Evolutionary conservation across 1,284 basidiomycete genomes (phyloP).

Genomic region (Naganishia sp.): DNA sequence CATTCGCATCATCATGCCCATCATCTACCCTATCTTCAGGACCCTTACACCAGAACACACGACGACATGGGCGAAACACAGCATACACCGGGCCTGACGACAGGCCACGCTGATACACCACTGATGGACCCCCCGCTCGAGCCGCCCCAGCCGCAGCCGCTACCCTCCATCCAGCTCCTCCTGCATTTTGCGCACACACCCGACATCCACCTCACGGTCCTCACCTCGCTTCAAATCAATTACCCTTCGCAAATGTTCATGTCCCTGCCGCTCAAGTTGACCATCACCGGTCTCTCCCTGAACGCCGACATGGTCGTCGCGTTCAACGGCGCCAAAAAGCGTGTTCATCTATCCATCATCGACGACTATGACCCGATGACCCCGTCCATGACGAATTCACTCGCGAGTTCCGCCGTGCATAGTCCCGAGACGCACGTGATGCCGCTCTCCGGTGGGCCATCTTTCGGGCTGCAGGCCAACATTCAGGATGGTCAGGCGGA

Average conservation of each 20-base stretch:
- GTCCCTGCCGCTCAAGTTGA: slow-evolving; percentile 89
- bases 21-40: slow-evolving; percentile 22
- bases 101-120: slow-evolving; percentile 34
- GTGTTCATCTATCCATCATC: slow-evolving; percentile 83
- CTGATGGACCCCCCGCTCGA: slow-evolving; percentile 28
- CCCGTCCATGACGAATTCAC: slow-evolving; percentile 63
- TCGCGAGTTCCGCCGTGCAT: slow-evolving; percentile 51
- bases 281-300: slow-evolving; percentile 83
- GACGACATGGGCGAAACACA: slow-evolving; percentile 28
- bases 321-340: slow-evolving; percentile 74
- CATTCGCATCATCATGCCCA: slow-evolving; percentile 11
- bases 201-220: slow-evolving; percentile 63
- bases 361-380: slow-evolving; percentile 81
- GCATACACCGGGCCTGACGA: slow-evolving; percentile 25
- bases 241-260: slow-evolving; percentile 94
- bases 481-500: slow-evolving; percentile 38
- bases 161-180: slow-evolving; percentile 56
- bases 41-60: slow-evolving; percentile 20
- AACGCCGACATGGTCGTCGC: slow-evolving; percentile 84
- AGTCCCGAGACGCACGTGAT: slow-evolving; percentile 47
- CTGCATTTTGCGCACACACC: slow-evolving; percentile 54
- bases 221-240: slow-evolving; percentile 93
- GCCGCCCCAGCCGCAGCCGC: slow-evolving; percentile 30
- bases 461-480: slow-evolving; percentile 41
- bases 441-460: slow-evolving; percentile 36